These are phyloP conservation scores for Psidium friedrichsthalianum DNA, from an alignment of 345 rosid species.

Conservation along the genomic window DNA sequence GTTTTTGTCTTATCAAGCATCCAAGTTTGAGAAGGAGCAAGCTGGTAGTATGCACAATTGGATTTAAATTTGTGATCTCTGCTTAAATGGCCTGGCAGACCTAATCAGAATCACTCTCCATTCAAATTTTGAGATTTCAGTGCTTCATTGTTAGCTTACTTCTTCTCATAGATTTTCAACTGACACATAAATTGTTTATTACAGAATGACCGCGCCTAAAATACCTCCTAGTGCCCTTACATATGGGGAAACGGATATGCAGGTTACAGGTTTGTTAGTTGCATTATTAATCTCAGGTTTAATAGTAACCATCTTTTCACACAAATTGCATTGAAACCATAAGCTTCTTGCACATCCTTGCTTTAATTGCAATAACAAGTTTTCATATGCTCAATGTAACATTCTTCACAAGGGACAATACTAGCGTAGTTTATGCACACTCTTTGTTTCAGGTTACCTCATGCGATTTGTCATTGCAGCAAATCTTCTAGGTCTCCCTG, in stretches of 20 bases:
- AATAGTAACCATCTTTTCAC: neutral
- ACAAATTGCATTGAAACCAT: neutral
- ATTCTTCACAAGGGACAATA: neutral
- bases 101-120: neutral
- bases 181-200: neutral
- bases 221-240: conserved; percentile 63
- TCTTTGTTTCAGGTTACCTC: conserved; percentile 39
- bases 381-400: neutral
- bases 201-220: conserved; percentile 80
- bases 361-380: neutral
- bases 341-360: neutral
- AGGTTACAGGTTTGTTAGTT: conserved; percentile 44
- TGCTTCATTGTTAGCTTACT: neutral
- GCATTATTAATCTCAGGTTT: neutral
- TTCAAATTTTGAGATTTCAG: neutral
- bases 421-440: neutral
- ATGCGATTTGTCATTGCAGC: conserved; percentile 57
- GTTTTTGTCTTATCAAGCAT: neutral
- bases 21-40: neutral
- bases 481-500: conserved; percentile 80
- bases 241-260: conserved; percentile 63
- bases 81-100: neutral
- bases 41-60: neutral
- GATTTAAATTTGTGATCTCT: neutral
- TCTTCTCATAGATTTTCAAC: neutral